Evolutionary conservation across 805 yeast genomes (phyloP), one percentile per base, ranked within the genome.

Genomic region (Cyberlindnera nakhonratchasimensis): DNA sequence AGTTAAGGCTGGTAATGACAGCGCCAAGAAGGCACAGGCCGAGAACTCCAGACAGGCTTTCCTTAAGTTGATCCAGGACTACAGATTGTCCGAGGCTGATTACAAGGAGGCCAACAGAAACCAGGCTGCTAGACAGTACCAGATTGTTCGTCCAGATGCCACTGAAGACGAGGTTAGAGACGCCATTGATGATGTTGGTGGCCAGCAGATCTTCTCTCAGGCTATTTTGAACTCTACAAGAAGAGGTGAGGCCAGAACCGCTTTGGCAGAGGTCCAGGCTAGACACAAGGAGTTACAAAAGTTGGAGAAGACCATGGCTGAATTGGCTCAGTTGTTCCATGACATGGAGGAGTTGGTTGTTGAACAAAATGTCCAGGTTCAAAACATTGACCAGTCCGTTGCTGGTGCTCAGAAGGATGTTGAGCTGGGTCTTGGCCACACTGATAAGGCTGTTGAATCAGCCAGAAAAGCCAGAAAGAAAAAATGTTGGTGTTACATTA

Each of bases 341-440:
- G 98, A 93, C 63, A 87, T 93, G 93, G 97, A 93, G 68, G 86
- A 86, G 61, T 73, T 93, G 67, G 97, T 91, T 36, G 88, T 91
- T 54, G 96, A 90, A 68, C 98, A 93, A 71, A 96, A 90, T 65
- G 88, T 79, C 54, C 80, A 84, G 48, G 82, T 93, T 53, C 86
- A 82, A 60, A 85, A 80, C 59, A 80, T 88, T 51, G 89, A 89
- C 62, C 80, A 86, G 53, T 83, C 86, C 57, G 86, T 90, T 48
- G 79, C 71, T 46, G 75, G 72, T 42, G 98, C 96, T 21, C 96
- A 89, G 66, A 80, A 78, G 47, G 95, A 93, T 63, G 81, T 93
- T 55, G 96, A 90, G 70, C 81, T 82, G 63, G 99, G 97, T 64
- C 87, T 89, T 29, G 96, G 93, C 18, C 96, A 93, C 65, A 89